Conservation (phyloP, 306 rosid genomes). For the Mucuna pruriens region DNA sequence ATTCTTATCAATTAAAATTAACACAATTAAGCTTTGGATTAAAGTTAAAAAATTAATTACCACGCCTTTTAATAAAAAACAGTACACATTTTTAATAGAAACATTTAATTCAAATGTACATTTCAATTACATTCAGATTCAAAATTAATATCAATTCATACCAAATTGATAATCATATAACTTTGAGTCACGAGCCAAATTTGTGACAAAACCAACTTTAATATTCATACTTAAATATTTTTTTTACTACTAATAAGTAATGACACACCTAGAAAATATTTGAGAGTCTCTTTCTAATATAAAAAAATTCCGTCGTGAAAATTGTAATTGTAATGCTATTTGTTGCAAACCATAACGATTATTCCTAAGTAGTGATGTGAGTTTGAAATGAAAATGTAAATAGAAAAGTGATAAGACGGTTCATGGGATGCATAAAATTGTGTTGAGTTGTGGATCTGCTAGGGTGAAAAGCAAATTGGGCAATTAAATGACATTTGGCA, state of each 20-base stretch:
- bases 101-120: no score
- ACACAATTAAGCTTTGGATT: no score
- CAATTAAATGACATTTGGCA: constrained; percentile 32
- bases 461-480: constrained; percentile 28
- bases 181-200: neutral
- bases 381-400: constrained; percentile 7
- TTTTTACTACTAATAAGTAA: neutral
- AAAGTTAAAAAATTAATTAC: no score
- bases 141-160: no score
- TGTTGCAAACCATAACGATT: neutral
- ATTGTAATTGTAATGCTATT: neutral
- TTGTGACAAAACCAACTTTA: neutral
- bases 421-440: constrained; percentile 32
- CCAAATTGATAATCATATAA: no score
- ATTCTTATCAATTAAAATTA: neutral
- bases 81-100: no score
- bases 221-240: neutral
- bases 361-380: neutral
- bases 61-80: no score
- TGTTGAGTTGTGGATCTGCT: constrained; percentile 17
- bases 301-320: neutral
- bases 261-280: neutral
- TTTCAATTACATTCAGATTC: no score
- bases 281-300: no score
- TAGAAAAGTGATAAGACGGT: constrained; percentile 32